Evolutionary conservation across 2,329 filamentous ascomycete species (phyloP).

Genomic region (Microdochium nivale): DNA sequence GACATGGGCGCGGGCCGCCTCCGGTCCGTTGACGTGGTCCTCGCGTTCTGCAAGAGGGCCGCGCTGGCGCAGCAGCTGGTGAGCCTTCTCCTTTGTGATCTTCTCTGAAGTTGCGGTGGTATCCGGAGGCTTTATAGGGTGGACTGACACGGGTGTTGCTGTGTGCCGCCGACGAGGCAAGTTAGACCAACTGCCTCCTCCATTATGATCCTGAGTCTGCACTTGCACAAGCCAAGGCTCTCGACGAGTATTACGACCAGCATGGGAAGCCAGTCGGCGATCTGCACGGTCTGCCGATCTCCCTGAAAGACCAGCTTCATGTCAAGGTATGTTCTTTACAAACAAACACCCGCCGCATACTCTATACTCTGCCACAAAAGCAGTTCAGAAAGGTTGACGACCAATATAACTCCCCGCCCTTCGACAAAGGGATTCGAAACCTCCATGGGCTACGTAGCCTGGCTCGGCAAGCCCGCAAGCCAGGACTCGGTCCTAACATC

Average conservation of each 20-base stretch:
- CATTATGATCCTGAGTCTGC: constrained; percentile 48
- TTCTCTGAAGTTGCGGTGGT: constrained; percentile 3
- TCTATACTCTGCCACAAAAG: too few relatives aligned
- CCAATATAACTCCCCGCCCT: not conserved
- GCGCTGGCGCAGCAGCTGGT: constrained; percentile 27
- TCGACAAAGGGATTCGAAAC: constrained; percentile 39
- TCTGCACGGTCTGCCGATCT: constrained; percentile 56
- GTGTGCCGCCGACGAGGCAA: too few relatives aligned
- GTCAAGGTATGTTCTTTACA: constrained; percentile 25
- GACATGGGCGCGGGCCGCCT: constrained; percentile 8
- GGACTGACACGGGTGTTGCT: too few relatives aligned
- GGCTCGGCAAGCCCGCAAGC: constrained; percentile 47
- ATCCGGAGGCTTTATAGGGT: too few relatives aligned
- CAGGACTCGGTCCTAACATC: constrained; percentile 29
- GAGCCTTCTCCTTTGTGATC: not conserved
- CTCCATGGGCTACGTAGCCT: constrained; percentile 54
- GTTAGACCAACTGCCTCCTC: constrained; percentile 39
- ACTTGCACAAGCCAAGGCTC: constrained; percentile 32
- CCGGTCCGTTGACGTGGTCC: constrained; percentile 23
- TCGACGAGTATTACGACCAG: constrained; percentile 40
- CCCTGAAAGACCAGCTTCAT: constrained; percentile 66
- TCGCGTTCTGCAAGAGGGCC: constrained; percentile 29
- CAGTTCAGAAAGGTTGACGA: too few relatives aligned
- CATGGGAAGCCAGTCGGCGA: constrained; percentile 46
- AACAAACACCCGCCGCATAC: too few relatives aligned